Evolutionary conservation across 768 basidiomycete species (phyloP).

Genomic region (Xanthoconium purpureum): DNA sequence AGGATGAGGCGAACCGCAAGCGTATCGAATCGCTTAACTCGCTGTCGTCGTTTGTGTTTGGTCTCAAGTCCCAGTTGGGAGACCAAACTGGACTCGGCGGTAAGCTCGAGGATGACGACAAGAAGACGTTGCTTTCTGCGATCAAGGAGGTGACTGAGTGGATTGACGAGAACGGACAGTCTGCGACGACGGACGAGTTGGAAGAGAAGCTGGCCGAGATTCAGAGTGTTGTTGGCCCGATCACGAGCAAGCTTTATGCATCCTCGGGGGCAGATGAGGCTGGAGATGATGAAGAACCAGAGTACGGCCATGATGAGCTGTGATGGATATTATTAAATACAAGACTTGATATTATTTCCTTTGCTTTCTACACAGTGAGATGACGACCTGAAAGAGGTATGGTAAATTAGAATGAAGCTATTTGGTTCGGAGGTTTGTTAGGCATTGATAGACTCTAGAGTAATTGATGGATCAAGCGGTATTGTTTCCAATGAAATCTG

Average conservation of each 20-base stretch:
- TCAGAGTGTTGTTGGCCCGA: conserved; percentile 74
- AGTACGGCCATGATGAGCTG: conserved; percentile 53
- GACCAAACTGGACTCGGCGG: conserved; percentile 91
- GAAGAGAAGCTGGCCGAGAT: conserved; percentile 87
- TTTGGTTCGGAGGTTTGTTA: not conserved
- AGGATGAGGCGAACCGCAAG: conserved; percentile 77
- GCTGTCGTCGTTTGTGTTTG: conserved; percentile 79
- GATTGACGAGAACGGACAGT: conserved; percentile 80
- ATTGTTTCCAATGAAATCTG: not conserved
- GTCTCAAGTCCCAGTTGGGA: conserved; percentile 80
- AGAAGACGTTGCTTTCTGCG: conserved; percentile 73
- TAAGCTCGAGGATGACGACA: conserved; percentile 78
- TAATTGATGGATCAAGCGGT: not conserved
- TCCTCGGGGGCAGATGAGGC: conserved; percentile 37
- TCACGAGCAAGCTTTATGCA: conserved; percentile 77
- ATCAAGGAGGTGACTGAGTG: conserved; percentile 91
- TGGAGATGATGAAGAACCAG: conserved; percentile 43
- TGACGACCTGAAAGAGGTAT: not conserved
- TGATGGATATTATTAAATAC: conserved; percentile 22
- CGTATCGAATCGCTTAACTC: conserved; percentile 83
- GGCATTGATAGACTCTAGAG: not conserved
- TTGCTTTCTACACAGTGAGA: not conserved
- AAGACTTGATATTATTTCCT: conserved; percentile 4
- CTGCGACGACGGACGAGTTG: conserved; percentile 79
- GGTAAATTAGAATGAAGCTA: not conserved